Percentiles rank a stretch among this genome's conserved stretches.
Conservation (phyloP, 805 yeast genomes). For the Ogataea polymorpha region DNA sequence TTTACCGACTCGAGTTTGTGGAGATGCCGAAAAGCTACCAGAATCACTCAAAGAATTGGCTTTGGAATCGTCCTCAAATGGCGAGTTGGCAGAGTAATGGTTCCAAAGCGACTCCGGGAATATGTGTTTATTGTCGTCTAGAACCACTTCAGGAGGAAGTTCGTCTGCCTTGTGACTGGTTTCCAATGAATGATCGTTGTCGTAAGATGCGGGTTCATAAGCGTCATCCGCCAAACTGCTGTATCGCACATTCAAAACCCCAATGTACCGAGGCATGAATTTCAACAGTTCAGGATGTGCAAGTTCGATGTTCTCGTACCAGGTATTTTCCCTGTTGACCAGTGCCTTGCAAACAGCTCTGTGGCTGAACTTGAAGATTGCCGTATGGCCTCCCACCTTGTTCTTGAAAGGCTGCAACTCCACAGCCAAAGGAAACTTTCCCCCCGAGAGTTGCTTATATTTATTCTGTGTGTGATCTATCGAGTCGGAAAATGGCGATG, state of each 20-base stretch:
- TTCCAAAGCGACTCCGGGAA: conserved; percentile 78
- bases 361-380: conserved; percentile 86
- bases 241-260: conserved; percentile 89
- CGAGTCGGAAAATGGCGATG: conserved; percentile 1
- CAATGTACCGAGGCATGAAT: conserved; percentile 93
- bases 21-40: conserved; percentile 16
- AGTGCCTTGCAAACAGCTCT: conserved; percentile 93
- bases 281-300: conserved; percentile 70
- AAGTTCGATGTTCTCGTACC: conserved; percentile 87
- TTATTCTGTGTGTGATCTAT: background rate
- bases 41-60: conserved; percentile 2
- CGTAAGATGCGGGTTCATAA: conserved; percentile 13
- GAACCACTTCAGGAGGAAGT: conserved; percentile 73
- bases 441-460: conserved; percentile 6
- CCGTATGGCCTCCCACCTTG: conserved; percentile 98
- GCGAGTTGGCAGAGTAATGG: conserved; percentile 41
- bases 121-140: conserved; percentile 89
- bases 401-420: conserved; percentile 89
- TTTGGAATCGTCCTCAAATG: background rate
- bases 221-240: conserved; percentile 35
- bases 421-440: conserved; percentile 68
- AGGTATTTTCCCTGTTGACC: conserved; percentile 82
- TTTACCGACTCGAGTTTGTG: conserved; percentile 13
- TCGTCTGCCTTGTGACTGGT: conserved; percentile 10
- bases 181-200: background rate